phyloP scores from a whole-genome alignment of 768 basidiomycete species.

The Lactarius deliciosus region DNA sequence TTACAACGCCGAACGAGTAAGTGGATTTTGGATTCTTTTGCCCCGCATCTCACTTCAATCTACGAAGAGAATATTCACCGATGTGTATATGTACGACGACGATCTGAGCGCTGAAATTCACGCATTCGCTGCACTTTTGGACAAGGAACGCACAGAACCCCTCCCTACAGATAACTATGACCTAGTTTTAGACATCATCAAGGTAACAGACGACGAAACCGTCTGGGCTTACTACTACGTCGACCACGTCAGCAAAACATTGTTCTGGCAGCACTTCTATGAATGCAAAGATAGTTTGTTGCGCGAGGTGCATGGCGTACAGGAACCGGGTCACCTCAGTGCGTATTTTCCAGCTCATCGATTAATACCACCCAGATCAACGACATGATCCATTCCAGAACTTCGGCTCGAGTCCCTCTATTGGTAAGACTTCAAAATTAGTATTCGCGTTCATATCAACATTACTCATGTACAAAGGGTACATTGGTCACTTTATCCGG shows the following conservation, averaged over 20 bases:
- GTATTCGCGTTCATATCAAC: neutral
- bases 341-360: conserved; percentile 1
- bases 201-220: neutral
- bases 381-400: neutral
- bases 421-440: conserved; percentile 1
- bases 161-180: neutral
- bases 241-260: conserved; percentile 4
- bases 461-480: neutral
- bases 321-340: conserved; percentile 17
- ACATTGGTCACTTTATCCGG: conserved; percentile 26
- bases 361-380: neutral
- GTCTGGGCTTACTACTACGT: conserved; percentile 19
- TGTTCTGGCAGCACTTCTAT: conserved; percentile 16
- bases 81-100: conserved; percentile 22
- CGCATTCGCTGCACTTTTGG: neutral
- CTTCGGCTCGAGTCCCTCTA: conserved; percentile 17
- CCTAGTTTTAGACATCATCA: conserved; percentile 15
- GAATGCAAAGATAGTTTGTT: neutral
- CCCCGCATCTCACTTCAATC: neutral
- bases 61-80: conserved; percentile 16
- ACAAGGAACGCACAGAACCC: too few species aligned
- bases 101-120: conserved; percentile 4
- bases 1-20: conserved; percentile 6
- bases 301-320: neutral
- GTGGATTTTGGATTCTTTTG: neutral